Evolutionary conservation across 306 rosid species (phyloP), one percentile per base, ranked within the genome.

Genomic region (Lagenaria siceraria): DNA sequence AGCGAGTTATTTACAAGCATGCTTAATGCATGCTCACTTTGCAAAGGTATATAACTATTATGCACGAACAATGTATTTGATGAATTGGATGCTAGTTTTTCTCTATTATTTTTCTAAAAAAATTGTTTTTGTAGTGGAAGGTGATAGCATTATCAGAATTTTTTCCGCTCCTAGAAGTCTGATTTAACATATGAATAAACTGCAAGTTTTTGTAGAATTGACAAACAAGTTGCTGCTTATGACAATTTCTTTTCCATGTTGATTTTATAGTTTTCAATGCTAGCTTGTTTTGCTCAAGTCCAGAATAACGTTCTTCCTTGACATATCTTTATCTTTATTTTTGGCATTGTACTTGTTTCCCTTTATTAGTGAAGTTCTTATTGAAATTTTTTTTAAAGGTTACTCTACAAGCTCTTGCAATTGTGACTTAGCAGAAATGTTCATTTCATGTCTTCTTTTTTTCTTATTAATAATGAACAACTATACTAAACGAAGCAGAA

Each of bases 21-120:
- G 99, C 91, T 83, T 95, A 80, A 95, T 95, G 97, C 99, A 95
- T 64, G 97, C 99, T 62, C 99, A 95, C 90, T 95, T 95, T 81
- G 88, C 97, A 58, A 95, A 95, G 97, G 99, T 95, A 86, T 80
- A 77, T 62, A 78, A 52, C 82, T 81, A 53, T 84, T 72, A 46
- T 48, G 59, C 42, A 27, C 19, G 7, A 49, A 48, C 58, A 17
- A 70, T 25, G 76, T 18, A 48, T 72, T 43, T 49, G 59, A 71
- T 48, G 24, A 48, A 49, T 70, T 27, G 42, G 17, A 71, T 70
- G 76, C 38, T 38, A 21, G 36, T 0, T 33, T 24, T 24, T 59
- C 4, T 59, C 12, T 25, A 4, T 51, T 5, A 0, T 0, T 51
- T 0, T 1, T 59, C 7, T 27, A 29, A 62, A 62, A 62, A n/a